Evolutionary conservation across 805 yeast species (phyloP).

Genomic region (Candida succiphila): DNA sequence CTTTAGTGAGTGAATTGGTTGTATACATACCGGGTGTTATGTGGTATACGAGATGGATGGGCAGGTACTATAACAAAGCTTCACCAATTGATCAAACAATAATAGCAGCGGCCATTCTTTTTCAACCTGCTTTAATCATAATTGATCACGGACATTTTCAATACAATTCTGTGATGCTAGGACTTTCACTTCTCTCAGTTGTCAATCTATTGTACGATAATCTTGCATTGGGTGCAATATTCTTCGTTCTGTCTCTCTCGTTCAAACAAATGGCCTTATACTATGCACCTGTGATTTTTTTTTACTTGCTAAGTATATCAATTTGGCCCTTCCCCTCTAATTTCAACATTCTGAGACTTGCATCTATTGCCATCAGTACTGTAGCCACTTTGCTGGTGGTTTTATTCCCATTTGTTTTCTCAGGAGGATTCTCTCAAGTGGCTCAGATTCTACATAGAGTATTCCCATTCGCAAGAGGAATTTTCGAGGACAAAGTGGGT

Average conservation of each 20-base stretch:
- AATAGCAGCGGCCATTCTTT: conserved; percentile 67
- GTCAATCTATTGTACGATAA: conserved; percentile 56
- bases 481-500: conserved; percentile 96
- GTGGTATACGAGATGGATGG: conserved; percentile 60
- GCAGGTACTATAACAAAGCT: conserved; percentile 36
- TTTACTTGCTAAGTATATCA: conserved; percentile 56
- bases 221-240: conserved; percentile 57
- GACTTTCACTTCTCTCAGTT: conserved; percentile 63
- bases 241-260: conserved; percentile 67
- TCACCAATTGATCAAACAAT: conserved; percentile 69
- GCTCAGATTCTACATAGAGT: conserved; percentile 55
- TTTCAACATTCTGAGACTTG: conserved; percentile 47
- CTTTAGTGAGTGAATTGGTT: conserved; percentile 61
- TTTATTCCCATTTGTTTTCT: conserved; percentile 50
- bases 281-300: conserved; percentile 83
- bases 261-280: conserved; percentile 96
- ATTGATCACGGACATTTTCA: conserved; percentile 98
- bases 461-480: conserved; percentile 88
- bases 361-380: conserved; percentile 57
- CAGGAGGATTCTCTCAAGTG: conserved; percentile 37
- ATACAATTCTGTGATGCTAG: conserved; percentile 90
- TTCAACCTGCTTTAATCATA: conserved; percentile 73
- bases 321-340: conserved; percentile 16
- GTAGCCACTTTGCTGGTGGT: conserved; percentile 38
- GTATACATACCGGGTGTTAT: conserved; percentile 76